Conservation (phyloP, 163 green algal species). For the Scenedesmus sp. region DNA sequence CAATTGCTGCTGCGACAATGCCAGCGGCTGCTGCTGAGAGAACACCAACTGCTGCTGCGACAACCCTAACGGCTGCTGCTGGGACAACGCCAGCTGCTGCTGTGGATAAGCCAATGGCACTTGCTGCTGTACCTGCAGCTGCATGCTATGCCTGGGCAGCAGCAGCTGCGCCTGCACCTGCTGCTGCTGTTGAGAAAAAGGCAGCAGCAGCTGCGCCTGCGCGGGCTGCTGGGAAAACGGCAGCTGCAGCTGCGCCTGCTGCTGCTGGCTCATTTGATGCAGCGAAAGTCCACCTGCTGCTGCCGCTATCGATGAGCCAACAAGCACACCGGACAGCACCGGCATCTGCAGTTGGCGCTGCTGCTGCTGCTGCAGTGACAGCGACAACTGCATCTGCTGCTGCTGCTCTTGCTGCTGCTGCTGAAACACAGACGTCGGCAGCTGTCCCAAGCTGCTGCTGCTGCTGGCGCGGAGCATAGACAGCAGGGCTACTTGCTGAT, state of each 20-base stretch:
- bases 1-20: neutral
- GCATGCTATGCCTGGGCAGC: neutral
- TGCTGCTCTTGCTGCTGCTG: slow-evolving; percentile 4
- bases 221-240: neutral
- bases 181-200: neutral
- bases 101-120: neutral
- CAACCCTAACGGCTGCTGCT: neutral
- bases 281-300: neutral
- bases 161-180: neutral
- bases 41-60: slow-evolving; percentile 6
- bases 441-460: neutral
- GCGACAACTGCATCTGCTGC: neutral
- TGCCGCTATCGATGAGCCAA: neutral
- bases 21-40: neutral
- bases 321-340: neutral
- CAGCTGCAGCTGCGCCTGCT: neutral
- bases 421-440: neutral
- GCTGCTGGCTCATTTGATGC: neutral
- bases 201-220: slow-evolving; percentile 1
- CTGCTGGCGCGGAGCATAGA: neutral
- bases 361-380: neutral
- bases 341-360: neutral
- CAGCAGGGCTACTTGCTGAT: neutral
- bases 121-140: slow-evolving; percentile 21
- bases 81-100: neutral